Evolutionary conservation across 305 asterid species (phyloP).

Genomic region (Fraxinus paxiana): DNA sequence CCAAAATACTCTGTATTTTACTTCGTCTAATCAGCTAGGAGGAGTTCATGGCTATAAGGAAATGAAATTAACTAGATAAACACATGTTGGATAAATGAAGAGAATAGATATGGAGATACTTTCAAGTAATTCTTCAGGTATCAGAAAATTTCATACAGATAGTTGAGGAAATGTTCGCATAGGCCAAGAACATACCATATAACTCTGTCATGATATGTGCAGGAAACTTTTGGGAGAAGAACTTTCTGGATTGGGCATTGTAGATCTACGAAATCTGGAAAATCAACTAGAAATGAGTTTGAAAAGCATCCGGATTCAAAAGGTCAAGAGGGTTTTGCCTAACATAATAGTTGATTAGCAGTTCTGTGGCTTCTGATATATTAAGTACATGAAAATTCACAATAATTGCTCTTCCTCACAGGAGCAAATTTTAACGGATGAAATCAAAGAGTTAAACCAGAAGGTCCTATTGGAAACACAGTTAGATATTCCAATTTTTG

Average conservation of each 20-base stretch:
- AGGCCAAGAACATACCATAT: constrained; percentile 22
- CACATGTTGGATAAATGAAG: neutral
- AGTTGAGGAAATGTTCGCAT: neutral
- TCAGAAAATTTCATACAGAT: neutral
- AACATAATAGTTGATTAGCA: constrained; percentile 2
- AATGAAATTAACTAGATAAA: neutral
- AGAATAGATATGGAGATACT: neutral
- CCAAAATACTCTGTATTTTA: neutral
- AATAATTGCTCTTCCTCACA: constrained; percentile 26
- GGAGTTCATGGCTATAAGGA: neutral
- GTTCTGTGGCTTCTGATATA: neutral
- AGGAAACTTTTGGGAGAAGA: constrained; percentile 73
- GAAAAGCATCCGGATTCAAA: constrained; percentile 52
- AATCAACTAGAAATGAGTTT: constrained; percentile 55
- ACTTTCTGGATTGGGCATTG: constrained; percentile 53
- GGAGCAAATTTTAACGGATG: constrained; percentile 54
- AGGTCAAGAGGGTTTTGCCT: constrained; percentile 31
- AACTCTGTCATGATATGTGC: constrained; percentile 19
- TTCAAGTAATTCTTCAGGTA: neutral
- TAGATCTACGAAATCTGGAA: constrained; percentile 60
- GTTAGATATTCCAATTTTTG: neutral
- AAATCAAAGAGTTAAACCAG: constrained; percentile 53
- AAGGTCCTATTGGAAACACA: constrained; percentile 45
- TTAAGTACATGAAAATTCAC: neutral
- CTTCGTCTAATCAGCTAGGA: neutral